phyloP scores from a whole-genome alignment of 805 yeast genomes.

The Candida montana region DNA sequence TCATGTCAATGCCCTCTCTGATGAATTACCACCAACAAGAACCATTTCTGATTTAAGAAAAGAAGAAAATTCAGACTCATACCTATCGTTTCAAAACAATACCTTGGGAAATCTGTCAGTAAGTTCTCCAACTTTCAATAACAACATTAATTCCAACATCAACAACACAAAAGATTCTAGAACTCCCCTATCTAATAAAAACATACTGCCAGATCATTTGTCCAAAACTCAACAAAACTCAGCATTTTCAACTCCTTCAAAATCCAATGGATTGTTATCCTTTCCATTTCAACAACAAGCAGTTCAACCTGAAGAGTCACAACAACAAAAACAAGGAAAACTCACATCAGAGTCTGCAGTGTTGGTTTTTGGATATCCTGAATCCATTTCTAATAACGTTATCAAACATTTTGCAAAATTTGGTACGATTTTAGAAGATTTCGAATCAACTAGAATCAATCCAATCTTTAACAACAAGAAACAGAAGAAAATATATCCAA shows the following conservation, averaged over 20 bases:
- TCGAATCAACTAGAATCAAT: conserved; percentile 37
- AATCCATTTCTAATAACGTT: conserved; percentile 59
- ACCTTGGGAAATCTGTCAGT: conserved; percentile 7
- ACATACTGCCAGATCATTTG: conserved; percentile 10
- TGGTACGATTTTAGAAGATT: conserved; percentile 76
- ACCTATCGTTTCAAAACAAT: conserved; percentile 17
- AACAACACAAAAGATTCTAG: conserved; percentile 3
- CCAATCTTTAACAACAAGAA: conserved; percentile 21
- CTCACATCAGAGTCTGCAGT: conserved; percentile 52
- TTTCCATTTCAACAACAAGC: not conserved
- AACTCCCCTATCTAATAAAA: not conserved
- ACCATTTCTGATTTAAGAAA: conserved; percentile 37
- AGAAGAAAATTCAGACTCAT: conserved; percentile 27
- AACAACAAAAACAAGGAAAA: conserved; percentile 3
- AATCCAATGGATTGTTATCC: conserved; percentile 6
- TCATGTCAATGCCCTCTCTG: conserved; percentile 29
- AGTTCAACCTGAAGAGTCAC: conserved; percentile 1
- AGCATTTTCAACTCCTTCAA: conserved; percentile 18
- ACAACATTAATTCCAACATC: conserved; percentile 1
- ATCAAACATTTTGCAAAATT: conserved; percentile 71
- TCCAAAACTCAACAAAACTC: conserved; percentile 10
- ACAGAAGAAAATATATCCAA: conserved; percentile 43
- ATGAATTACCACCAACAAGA: conserved; percentile 37
- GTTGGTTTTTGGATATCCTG: conserved; percentile 85
- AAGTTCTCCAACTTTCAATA: conserved; percentile 2